Percentiles rank a stretch among this genome's conserved stretches.
These are phyloP conservation scores for Medicago lupulina DNA, from an alignment of 306 rosid species.

Conservation along the genomic window DNA sequence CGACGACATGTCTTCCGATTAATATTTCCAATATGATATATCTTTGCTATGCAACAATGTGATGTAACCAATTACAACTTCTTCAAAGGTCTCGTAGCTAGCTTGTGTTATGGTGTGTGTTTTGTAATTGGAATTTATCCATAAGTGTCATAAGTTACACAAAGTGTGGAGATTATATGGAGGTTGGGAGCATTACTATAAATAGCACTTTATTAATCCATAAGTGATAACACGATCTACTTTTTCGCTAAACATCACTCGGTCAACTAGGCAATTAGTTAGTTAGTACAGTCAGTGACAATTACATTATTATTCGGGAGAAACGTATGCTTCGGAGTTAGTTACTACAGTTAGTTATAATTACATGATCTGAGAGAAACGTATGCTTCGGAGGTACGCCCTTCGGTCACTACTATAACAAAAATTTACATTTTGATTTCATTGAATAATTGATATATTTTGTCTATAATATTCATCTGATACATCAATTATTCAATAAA, in stretches of 20 bases:
- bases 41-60: background rate
- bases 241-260: background rate
- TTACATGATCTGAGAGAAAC: too few relatives aligned
- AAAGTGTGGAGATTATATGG: constrained; percentile 10
- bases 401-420: too few relatives aligned
- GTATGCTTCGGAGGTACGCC: too few relatives aligned
- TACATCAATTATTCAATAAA: too few relatives aligned
- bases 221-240: background rate
- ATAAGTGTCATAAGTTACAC: background rate
- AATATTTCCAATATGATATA: background rate
- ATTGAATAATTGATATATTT: too few relatives aligned
- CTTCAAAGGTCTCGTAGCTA: constrained; percentile 1
- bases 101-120: background rate
- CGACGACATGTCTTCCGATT: background rate
- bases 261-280: background rate
- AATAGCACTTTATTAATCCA: background rate
- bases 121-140: background rate
- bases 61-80: background rate
- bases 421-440: too few relatives aligned
- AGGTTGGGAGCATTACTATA: background rate
- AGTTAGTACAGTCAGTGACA: background rate
- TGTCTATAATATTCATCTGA: too few relatives aligned
- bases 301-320: background rate
- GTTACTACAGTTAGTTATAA: background rate
- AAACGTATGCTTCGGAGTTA: background rate